Base-by-base conservation (phyloP, 1,139 yeast genomes). In the Arxiozyma bovina region DNA sequence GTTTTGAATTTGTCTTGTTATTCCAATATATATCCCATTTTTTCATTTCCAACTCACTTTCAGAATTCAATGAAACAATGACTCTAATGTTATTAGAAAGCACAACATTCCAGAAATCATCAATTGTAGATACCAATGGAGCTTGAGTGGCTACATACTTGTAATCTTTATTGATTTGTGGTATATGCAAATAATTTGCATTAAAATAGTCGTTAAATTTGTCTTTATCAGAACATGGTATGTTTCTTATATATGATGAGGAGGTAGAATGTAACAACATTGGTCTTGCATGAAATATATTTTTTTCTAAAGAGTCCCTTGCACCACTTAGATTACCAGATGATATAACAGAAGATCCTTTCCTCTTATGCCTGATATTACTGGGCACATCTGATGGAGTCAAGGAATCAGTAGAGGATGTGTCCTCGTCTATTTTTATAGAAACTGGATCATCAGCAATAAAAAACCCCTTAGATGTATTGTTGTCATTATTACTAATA, bases 91-190 rank as follows among this genome's bases (percentile, higher is more conserved):
- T 70, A 58, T 86, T 80, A 50, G 80, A 75, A 76, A 83, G 77
- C 0, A 86, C 77, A 53, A 86, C 85, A 61, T 81, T 80, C 94
- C 96, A 89, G 65, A 88, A 88, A 66, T 88, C 96, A 17, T 81
- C 83, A 56, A 85, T 77, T 0, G 96, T 87, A 23, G 83, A 80
- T 2, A 83, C 81, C 45, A 88, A 70, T 1, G 96, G 96, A 0
- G 94, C 96, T 61, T 88, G 96, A 0, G 96, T 85, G 0, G 96
- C 96, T 59, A 88, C 84, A 65, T 84, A 86, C 52, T 77, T 74
- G 50, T 64, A 68, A 22, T 65, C 64, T 4, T 65, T 61, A 54
- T 70, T 68, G 17, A 72, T 63, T 55, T 70, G 70, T 6, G 74
- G 73, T 7, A 73, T 73, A 44, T 68, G 67, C 25, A 83, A 70